Evolutionary conservation across 805 yeast genomes (phyloP), one percentile per base, ranked within the genome.

Genomic region (Wickerhamia fluorescens): DNA sequence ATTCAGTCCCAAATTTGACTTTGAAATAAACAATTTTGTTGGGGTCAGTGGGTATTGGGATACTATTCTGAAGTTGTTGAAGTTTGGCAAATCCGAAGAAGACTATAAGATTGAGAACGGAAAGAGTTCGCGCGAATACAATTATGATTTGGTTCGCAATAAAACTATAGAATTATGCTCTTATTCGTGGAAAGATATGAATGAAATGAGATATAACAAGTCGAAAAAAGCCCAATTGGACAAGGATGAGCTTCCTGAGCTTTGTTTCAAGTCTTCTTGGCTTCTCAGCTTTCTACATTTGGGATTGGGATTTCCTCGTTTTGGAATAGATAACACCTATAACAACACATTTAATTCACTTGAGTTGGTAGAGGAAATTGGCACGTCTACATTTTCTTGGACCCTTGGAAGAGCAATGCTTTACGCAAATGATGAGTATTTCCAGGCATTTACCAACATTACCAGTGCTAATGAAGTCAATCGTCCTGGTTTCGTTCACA

Each of bases 31-130:
- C 37, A 69, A 67, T 33, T 77, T 78, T 33, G 57, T 73, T 23
- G 85, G 83, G 0, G 78, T 78, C 6, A 73, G 80, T 35, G 83
- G 81, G 4, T 75, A 75, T 45, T 75, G 80, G 76, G 76, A 76
- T 41, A 69, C 77, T 4, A 57, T 76, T 22, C 63, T 66, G n/a
- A 58, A 62, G 27, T 51, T 74, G 21, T 44, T 71, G 20, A 51
- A 58, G 7, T 54, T 50, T 40, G 47, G 47, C 9, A 53, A 58
- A 7, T 12, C 5, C n/a, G 18, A 33, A 7, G 24, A 26, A 21
- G 31, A 31, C 7, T 20, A 23, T 11, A 29, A 20, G 17, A 14
- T 8, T 15, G 6, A 3, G 23, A 13, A 26, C 9, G 16, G 17
- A 15, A 13, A 26, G n/a, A 13, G 17, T 7, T 4, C 9, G 23